phyloP scores from a whole-genome alignment of 805 yeast genomes.

The Suhomyces pyralidae region DNA sequence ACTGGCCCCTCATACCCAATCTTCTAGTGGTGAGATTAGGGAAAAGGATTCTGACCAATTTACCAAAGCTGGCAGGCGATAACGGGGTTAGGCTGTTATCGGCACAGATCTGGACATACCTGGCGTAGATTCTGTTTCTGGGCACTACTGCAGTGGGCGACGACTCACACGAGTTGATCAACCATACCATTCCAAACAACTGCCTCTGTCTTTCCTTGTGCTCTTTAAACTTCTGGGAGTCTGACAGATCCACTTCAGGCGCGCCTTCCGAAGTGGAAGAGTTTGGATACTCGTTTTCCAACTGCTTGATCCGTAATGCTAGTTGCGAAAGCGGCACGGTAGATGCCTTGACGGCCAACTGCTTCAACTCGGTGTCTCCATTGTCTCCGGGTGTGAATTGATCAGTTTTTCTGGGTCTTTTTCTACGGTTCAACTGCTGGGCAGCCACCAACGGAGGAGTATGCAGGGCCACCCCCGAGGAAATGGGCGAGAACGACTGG shows the following conservation, averaged over 20 bases:
- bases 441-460: neutral
- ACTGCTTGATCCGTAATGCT: conserved; percentile 42
- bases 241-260: neutral
- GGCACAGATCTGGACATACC: conserved; percentile 40
- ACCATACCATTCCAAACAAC: conserved; percentile 79
- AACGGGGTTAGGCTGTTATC: conserved; percentile 50
- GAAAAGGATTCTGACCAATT: conserved; percentile 52
- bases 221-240: conserved; percentile 8
- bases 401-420: conserved; percentile 28
- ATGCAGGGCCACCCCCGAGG: neutral
- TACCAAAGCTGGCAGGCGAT: conserved; percentile 75
- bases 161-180: conserved; percentile 62
- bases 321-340: conserved; percentile 40
- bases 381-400: conserved; percentile 32
- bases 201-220: conserved; percentile 62
- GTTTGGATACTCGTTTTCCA: conserved; percentile 27
- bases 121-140: conserved; percentile 40
- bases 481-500: neutral
- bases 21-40: conserved; percentile 73
- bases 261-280: conserved; percentile 7
- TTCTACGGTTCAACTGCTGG: conserved; percentile 11
- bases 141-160: conserved; percentile 42
- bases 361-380: conserved; percentile 36
- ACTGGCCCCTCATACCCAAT: conserved; percentile 76
- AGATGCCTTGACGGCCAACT: conserved; percentile 32